Conservation (phyloP, 495 filamentous ascomycete genomes). For the Hypoxylon trugodes region DNA sequence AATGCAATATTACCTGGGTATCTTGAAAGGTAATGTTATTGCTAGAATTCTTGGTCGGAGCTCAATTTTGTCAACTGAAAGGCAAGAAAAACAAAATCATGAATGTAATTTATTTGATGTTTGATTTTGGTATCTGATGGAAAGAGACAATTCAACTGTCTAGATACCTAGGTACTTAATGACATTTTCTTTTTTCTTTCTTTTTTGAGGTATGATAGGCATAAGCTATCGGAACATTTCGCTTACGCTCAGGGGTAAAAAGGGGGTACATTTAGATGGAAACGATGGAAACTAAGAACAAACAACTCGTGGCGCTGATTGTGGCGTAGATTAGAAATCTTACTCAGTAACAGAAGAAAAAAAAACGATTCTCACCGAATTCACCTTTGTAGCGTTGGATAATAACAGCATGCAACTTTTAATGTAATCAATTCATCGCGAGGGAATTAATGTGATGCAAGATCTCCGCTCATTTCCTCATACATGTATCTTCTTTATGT, state of each 20-base stretch:
- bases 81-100: no score
- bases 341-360: background rate
- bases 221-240: background rate
- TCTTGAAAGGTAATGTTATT: background rate
- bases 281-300: background rate
- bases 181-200: no score
- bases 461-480: slow-evolving; percentile 4
- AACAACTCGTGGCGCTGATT: slow-evolving; percentile 23
- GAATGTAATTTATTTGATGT: no score
- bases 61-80: no score
- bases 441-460: slow-evolving; percentile 50
- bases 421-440: slow-evolving; percentile 19
- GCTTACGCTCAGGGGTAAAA: slow-evolving; percentile 14
- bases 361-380: slow-evolving; percentile 14
- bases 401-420: slow-evolving; percentile 1
- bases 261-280: background rate
- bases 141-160: no score
- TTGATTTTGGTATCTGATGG: no score
- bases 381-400: slow-evolving; percentile 1
- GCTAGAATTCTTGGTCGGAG: no score
- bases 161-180: no score
- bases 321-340: slow-evolving; percentile 29
- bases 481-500: slow-evolving; percentile 17
- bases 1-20: background rate
- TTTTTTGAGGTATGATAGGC: no score